Conservation (phyloP, 139 green algal genomes). For the Auxenochlorella pyrenoidosa region DNA sequence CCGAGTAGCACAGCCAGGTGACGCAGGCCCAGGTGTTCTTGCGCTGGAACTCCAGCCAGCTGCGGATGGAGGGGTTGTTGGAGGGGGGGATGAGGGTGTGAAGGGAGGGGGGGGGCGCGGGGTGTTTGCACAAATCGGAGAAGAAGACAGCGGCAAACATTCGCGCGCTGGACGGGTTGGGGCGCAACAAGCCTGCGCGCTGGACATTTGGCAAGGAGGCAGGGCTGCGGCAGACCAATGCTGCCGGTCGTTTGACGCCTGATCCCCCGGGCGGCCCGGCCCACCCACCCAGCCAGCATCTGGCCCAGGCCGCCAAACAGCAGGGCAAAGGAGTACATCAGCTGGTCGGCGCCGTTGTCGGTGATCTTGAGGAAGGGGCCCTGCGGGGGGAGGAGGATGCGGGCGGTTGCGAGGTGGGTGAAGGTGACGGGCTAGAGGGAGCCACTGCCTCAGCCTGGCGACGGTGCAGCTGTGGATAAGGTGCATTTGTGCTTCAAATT, state of each 20-base stretch:
- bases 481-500: neutral
- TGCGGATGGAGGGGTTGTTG: too few species aligned
- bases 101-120: too few species aligned
- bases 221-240: too few species aligned
- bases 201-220: too few species aligned
- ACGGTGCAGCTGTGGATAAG: neutral
- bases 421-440: neutral
- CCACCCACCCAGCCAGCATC: conserved; percentile 3
- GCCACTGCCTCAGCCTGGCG: too few species aligned
- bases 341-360: neutral
- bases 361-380: neutral
- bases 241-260: too few species aligned
- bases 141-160: too few species aligned
- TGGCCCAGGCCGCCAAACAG: conserved; percentile 14
- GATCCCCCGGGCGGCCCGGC: too few species aligned
- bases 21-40: conserved; percentile 23
- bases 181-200: too few species aligned
- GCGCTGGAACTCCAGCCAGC: conserved; percentile 19
- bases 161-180: too few species aligned
- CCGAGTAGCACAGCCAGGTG: conserved; percentile 20
- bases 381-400: neutral
- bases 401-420: neutral
- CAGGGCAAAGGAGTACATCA: conserved; percentile 17
- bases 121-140: too few species aligned
- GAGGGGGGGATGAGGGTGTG: too few species aligned